These are phyloP conservation scores for Herpetomonas samuelpessoai DNA, from an alignment of 208 protist species.

Conservation along the genomic window DNA sequence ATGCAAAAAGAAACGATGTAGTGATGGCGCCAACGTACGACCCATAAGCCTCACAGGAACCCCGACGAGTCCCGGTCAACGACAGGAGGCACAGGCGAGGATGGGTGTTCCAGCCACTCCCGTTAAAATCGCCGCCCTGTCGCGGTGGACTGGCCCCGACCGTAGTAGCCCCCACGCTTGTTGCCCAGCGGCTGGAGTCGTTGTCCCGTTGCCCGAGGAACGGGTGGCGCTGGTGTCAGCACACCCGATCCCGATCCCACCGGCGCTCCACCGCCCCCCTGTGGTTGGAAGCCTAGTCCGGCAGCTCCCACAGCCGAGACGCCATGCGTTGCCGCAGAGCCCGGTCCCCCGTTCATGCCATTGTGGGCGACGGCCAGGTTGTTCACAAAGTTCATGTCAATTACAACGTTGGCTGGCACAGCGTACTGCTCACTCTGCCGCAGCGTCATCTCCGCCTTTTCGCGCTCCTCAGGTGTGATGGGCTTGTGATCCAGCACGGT, in stretches of 20 bases:
- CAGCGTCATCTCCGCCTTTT: constrained; percentile 41
- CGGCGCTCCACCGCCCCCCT: neutral
- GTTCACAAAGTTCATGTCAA: constrained; percentile 60
- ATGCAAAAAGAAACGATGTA: neutral
- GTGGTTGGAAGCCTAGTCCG: neutral
- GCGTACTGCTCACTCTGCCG: constrained; percentile 34
- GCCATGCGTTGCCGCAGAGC: neutral
- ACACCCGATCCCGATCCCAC: neutral
- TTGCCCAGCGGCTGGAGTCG: constrained; percentile 5
- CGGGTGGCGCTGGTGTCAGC: neutral
- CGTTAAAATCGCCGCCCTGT: neutral
- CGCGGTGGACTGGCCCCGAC: neutral
- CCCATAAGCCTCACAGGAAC: no score
- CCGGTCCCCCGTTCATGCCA: neutral
- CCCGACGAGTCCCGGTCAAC: no score
- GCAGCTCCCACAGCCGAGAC: neutral
- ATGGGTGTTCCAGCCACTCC: no score
- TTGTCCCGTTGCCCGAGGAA: neutral
- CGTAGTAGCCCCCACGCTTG: neutral
- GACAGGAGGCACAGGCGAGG: no score
- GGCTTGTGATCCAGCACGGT: constrained; percentile 47
- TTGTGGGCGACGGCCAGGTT: neutral
- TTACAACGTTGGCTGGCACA: constrained; percentile 66
- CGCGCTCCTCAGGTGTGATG: constrained; percentile 75
- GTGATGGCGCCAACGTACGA: no score